phyloP scores from a whole-genome alignment of 768 basidiomycete species.

The Epithele typhae region DNA sequence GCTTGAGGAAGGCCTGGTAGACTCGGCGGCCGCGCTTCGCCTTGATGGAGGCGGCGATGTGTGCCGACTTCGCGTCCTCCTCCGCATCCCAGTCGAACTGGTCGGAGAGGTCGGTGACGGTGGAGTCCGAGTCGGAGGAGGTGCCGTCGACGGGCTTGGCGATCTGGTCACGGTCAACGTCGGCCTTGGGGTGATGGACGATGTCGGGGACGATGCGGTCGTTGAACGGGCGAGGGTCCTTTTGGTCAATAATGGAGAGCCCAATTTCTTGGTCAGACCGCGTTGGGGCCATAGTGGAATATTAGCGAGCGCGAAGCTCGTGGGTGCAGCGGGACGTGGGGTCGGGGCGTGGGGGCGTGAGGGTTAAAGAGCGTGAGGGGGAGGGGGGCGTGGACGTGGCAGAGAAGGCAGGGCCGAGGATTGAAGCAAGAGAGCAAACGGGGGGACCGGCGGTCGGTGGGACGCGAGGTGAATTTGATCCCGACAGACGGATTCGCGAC shows the following conservation, averaged over 20 bases:
- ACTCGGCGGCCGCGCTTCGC: constrained; percentile 60
- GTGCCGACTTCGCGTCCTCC: constrained; percentile 34
- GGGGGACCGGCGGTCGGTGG: not conserved
- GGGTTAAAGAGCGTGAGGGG: constrained; percentile 8
- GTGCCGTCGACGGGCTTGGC: constrained; percentile 11
- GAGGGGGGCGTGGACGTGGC: not conserved
- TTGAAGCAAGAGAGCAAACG: not conserved
- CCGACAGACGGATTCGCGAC: too few relatives aligned
- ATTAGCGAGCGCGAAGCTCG: not conserved
- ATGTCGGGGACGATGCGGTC: constrained; percentile 12
- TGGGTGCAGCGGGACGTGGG: too few relatives aligned
- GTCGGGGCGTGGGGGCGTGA: not conserved
- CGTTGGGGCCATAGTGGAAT: constrained; percentile 6
- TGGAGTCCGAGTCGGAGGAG: constrained; percentile 17
- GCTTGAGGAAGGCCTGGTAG: constrained; percentile 63
- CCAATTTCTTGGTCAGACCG: constrained; percentile 5
- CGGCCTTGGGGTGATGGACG: constrained; percentile 5
- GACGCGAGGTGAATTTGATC: too few relatives aligned
- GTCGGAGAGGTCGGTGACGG: constrained; percentile 59
- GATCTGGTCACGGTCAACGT: constrained; percentile 18
- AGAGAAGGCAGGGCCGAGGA: not conserved
- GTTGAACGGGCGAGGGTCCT: constrained; percentile 8
- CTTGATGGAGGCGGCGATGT: constrained; percentile 30
- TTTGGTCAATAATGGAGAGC: constrained; percentile 12
- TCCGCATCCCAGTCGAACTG: constrained; percentile 77